phyloP scores from a whole-genome alignment of 2,329 filamentous ascomycete species.

The Furcasterigmium sp. region DNA sequence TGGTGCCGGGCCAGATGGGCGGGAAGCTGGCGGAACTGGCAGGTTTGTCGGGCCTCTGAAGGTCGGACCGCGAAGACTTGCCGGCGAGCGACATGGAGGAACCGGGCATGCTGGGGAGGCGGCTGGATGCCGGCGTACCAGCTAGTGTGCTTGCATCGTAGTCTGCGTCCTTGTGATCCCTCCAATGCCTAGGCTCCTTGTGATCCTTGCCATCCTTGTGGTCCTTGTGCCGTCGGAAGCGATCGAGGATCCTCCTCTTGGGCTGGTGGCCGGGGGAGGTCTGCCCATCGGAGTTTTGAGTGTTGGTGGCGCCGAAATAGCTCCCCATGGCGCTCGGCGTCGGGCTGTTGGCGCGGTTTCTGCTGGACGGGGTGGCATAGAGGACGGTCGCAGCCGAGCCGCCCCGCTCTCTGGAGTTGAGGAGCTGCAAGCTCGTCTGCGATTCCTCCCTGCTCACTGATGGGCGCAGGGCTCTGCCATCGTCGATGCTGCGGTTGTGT shows the following conservation, averaged over 20 bases:
- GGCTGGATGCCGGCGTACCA: neutral
- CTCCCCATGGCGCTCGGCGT: slow-evolving; percentile 64
- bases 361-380: slow-evolving; percentile 31
- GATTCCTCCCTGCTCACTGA: slow-evolving; percentile 72
- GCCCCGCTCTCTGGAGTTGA: slow-evolving; percentile 46
- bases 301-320: slow-evolving; percentile 1
- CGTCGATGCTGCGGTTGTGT: slow-evolving; percentile 67
- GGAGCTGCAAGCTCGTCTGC: slow-evolving; percentile 36
- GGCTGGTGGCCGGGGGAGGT: slow-evolving; percentile 52
- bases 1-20: slow-evolving; percentile 19
- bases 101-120: slow-evolving; percentile 34
- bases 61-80: slow-evolving; percentile 43
- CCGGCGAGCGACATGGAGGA: slow-evolving; percentile 49
- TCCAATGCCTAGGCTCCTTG: no score
- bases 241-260: slow-evolving; percentile 45
- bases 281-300: slow-evolving; percentile 44
- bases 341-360: slow-evolving; percentile 69
- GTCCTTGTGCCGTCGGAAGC: slow-evolving; percentile 45
- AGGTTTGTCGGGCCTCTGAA: slow-evolving; percentile 28
- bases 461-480: slow-evolving; percentile 62
- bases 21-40: slow-evolving; percentile 26
- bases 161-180: neutral
- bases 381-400: slow-evolving; percentile 32
- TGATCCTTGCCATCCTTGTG: no score
- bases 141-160: slow-evolving; percentile 27